phyloP scores from a whole-genome alignment of 2,329 filamentous ascomycete genomes.

The Celoporthe dispersa region DNA sequence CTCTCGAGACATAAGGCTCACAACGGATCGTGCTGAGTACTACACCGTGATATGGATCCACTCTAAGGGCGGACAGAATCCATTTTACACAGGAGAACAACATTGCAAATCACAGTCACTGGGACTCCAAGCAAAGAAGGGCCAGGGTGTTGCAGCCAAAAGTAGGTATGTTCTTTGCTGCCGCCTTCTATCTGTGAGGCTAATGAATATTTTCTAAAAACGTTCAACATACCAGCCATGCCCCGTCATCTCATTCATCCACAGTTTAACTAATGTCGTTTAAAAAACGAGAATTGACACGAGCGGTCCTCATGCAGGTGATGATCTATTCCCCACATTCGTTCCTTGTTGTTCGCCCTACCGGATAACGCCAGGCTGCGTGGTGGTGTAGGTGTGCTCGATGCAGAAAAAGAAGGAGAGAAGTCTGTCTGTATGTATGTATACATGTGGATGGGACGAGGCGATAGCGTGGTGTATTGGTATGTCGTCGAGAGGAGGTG shows the following conservation, averaged over 20 bases:
- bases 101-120: not conserved
- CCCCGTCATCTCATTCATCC: slow-evolving; percentile 17
- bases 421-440: slow-evolving; percentile 10
- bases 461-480: slow-evolving; percentile 14
- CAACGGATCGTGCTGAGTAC: not conserved
- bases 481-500: slow-evolving; percentile 22
- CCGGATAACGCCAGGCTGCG: not conserved
- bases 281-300: slow-evolving; percentile 17
- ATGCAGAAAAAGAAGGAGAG: slow-evolving; percentile 21
- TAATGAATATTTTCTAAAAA: slow-evolving; percentile 17
- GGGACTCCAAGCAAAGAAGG: not conserved
- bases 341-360: not conserved
- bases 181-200: not conserved
- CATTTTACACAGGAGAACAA: no score
- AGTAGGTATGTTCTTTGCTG: not conserved
- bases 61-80: no score
- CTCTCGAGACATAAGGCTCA: not conserved
- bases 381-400: slow-evolving; percentile 5
- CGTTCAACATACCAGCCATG: slow-evolving; percentile 18
- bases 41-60: not conserved
- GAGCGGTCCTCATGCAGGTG: slow-evolving; percentile 10
- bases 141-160: not conserved
- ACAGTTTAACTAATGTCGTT: slow-evolving; percentile 16
- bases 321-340: not conserved
- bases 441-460: slow-evolving; percentile 5